Evolutionary conservation across 176 grass and related monocot genomes (phyloP), one percentile per base, ranked within the genome.

Genomic region (Paspalum vaginatum): DNA sequence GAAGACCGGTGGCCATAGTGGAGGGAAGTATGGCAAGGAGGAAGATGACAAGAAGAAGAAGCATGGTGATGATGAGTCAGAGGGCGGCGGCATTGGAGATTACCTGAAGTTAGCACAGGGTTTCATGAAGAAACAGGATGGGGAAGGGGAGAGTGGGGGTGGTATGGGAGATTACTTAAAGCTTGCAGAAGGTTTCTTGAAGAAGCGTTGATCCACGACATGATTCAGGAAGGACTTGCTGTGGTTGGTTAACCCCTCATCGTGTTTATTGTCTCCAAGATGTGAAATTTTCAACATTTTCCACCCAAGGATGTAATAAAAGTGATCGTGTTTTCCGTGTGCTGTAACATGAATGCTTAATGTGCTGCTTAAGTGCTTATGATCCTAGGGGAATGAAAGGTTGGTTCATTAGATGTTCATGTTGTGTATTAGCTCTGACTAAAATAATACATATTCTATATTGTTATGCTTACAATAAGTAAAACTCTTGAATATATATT

Each of bases 101-200:
- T 94, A 94, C 70, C 49, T 94, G 50, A 94, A 94, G 68, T 20
- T 94, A 60, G 91, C 91, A 37, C 91, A 94, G 71, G 91, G 91
- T 75, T 80, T 94, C 81, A 70, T 94, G 88, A 94, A 94, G 70
- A 86, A 85, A 38, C 83, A 94, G 39, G 85, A 74, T 20, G 91
- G 91, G 9, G 86, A 82, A 47, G 88, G 85, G 17, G 84, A 22
- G 37, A 70, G 79, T 9, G 89, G 81, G 9, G 52, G 61, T 0
- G 88, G 88, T 11, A 53, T 89, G 64, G 89, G 92, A 24, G 84
- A 85, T 37, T 97, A 93, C 85, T 39, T 97, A 24, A 97, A 97
- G 88, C 67, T 97, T 79, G 90, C 93, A 2, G 77, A 97, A 61
- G 90, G 93, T 5, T 93, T 97, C 85, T 77, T 97, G 85, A 92